A percentile compares a stretch with the other conserved stretches of the same genome.
phyloP scores from a whole-genome alignment of 495 filamentous ascomycete species.

The Elasticomyces elasticus region DNA sequence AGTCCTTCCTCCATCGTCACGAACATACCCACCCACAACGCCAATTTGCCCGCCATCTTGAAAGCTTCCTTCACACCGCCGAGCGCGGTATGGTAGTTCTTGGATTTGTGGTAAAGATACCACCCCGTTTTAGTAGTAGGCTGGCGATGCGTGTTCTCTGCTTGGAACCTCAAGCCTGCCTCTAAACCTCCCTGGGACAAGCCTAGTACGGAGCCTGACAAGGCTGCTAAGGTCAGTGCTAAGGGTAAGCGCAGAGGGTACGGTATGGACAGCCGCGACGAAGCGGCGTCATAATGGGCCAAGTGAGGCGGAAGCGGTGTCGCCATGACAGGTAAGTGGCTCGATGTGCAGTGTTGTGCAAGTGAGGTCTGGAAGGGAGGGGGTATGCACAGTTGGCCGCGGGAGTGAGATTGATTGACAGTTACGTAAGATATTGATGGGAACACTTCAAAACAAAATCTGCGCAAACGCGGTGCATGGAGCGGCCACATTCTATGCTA shows the following conservation, averaged over 20 bases:
- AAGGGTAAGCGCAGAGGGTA: slow-evolving; percentile 55
- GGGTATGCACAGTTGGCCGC: too few species aligned
- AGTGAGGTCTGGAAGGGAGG: too few species aligned
- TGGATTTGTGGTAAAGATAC: slow-evolving; percentile 96
- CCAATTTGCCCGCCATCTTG: slow-evolving; percentile 62
- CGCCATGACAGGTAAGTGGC: too few species aligned
- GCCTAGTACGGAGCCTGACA: slow-evolving; percentile 54
- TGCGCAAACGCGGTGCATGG: too few species aligned
- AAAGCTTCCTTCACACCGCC: slow-evolving; percentile 68
- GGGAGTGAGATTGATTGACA: too few species aligned
- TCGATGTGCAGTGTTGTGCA: too few species aligned
- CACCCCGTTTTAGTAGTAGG: slow-evolving; percentile 72
- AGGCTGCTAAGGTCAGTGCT: slow-evolving; percentile 43
- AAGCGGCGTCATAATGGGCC: background rate
- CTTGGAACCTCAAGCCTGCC: slow-evolving; percentile 74
- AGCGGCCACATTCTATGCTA: too few species aligned
- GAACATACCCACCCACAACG: slow-evolving; percentile 56
- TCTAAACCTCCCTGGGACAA: slow-evolving; percentile 58
- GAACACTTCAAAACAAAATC: too few species aligned
- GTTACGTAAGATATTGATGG: too few species aligned
- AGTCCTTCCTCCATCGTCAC: slow-evolving; percentile 74
- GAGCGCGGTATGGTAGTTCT: slow-evolving; percentile 74
- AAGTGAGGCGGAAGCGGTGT: too few species aligned
- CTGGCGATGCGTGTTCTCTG: slow-evolving; percentile 87
- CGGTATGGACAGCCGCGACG: slow-evolving; percentile 52